Evolutionary conservation across 164 flowering plant genomes (phyloP).

Genomic region (Vitis rotundifolia): DNA sequence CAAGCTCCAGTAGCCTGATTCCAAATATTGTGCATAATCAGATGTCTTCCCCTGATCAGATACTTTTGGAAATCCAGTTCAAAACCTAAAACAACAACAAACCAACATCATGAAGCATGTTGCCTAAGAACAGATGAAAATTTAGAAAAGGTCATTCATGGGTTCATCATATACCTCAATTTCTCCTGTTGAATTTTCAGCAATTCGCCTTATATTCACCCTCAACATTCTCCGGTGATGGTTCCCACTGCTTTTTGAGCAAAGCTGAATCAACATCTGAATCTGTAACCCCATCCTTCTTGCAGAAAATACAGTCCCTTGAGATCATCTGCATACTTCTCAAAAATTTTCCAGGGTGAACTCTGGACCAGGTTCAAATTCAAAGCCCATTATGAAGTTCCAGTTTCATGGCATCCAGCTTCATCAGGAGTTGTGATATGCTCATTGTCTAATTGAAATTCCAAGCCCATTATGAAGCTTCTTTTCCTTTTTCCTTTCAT

Average conservation of each 20-base stretch:
- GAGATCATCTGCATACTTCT: slow-evolving; percentile 53
- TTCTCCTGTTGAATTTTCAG: slow-evolving; percentile 72
- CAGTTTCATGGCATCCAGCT: slow-evolving; percentile 6
- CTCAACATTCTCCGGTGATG: slow-evolving; percentile 54
- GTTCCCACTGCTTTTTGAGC: slow-evolving; percentile 14
- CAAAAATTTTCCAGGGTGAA: slow-evolving; percentile 40
- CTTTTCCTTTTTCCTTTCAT: slow-evolving; percentile 29
- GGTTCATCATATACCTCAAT: slow-evolving; percentile 56
- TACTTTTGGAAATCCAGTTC: slow-evolving; percentile 56
- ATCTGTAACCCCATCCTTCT: slow-evolving; percentile 11
- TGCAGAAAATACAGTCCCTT: slow-evolving; percentile 35
- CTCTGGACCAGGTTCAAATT: slow-evolving; percentile 38
- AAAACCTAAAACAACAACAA: slow-evolving; percentile 38
- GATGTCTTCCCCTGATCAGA: slow-evolving; percentile 17
- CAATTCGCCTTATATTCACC: slow-evolving; percentile 75
- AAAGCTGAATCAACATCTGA: neutral
- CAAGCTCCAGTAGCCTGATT: slow-evolving; percentile 70
- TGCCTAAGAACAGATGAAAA: neutral
- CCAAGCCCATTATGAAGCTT: slow-evolving; percentile 7
- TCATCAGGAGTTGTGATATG: slow-evolving; percentile 14
- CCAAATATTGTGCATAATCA: slow-evolving; percentile 16
- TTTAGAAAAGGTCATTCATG: neutral
- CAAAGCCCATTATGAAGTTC: neutral
- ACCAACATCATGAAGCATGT: slow-evolving; percentile 59
- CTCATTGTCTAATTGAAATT: slow-evolving; percentile 15